phyloP scores from a whole-genome alignment of 371 early-diverging fungal genomes.

The Actinomortierella wolfii region DNA sequence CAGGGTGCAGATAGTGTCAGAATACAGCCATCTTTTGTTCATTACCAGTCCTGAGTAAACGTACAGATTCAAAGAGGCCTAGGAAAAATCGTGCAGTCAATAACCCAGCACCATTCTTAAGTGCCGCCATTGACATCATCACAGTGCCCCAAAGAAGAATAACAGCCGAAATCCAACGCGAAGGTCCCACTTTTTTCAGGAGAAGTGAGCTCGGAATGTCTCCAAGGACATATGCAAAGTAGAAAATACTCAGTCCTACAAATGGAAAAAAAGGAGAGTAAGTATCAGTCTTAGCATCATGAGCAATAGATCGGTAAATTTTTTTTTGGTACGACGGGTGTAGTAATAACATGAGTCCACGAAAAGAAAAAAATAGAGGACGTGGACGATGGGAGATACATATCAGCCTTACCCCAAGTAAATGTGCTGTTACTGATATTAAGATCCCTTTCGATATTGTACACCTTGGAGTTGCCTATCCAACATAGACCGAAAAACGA shows the following conservation, averaged over 20 bases:
- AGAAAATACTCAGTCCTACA: background rate
- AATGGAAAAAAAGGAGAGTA: background rate
- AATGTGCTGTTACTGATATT: conserved; percentile 46
- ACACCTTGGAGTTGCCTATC: conserved; percentile 52
- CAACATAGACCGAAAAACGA: too few species aligned
- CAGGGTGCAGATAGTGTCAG: too few species aligned
- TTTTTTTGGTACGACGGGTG: too few species aligned
- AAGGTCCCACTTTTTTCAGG: conserved; percentile 68
- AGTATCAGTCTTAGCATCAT: background rate
- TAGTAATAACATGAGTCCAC: too few species aligned
- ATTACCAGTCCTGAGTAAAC: conserved; percentile 50
- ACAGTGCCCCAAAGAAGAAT: conserved; percentile 70
- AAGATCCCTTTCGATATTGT: conserved; percentile 44
- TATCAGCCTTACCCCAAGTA: conserved; percentile 23
- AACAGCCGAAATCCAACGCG: conserved; percentile 76
- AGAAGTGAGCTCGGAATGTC: conserved; percentile 77
- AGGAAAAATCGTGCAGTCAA: conserved; percentile 69
- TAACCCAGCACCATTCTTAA: conserved; percentile 52
- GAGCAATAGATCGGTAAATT: too few species aligned
- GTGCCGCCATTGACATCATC: conserved; percentile 65
- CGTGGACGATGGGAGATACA: background rate
- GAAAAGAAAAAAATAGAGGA: too few species aligned
- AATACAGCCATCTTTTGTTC: too few species aligned
- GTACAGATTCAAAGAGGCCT: conserved; percentile 72
- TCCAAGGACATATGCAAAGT: conserved; percentile 53